Percentiles rank a stretch among this genome's conserved stretches.
phyloP scores from a whole-genome alignment of 2,329 filamentous ascomycete genomes.

The Botrytis galanthina region DNA sequence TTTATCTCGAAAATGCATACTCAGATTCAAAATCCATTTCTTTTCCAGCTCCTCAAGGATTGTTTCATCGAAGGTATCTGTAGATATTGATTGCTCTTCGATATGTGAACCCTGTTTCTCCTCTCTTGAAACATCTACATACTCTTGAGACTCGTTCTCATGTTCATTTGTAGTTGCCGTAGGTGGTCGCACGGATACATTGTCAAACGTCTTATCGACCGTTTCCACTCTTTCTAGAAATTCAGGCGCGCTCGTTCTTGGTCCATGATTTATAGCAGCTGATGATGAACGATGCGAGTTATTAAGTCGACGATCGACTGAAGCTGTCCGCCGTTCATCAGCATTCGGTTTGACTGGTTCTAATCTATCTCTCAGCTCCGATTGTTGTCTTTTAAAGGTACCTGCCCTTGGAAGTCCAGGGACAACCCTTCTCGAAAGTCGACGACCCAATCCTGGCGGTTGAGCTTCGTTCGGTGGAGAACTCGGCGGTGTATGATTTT shows the following conservation, averaged over 20 bases:
- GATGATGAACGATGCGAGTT: conserved; percentile 30
- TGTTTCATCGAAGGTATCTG: conserved; percentile 53
- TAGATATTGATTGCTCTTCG: conserved; percentile 36
- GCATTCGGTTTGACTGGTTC: conserved; percentile 61
- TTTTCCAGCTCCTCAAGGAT: conserved; percentile 80
- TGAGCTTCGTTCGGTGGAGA: conserved; percentile 25
- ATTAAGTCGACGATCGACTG: conserved; percentile 52
- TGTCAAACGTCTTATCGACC: conserved; percentile 28
- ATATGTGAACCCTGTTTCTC: conserved; percentile 30
- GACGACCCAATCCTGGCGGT: conserved; percentile 34
- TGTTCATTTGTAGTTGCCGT: conserved; percentile 25
- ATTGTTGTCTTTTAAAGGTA: conserved; percentile 80
- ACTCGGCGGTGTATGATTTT: conserved; percentile 23
- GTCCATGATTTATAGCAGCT: conserved; percentile 24
- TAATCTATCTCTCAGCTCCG: conserved; percentile 73
- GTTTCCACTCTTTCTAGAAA: conserved; percentile 30
- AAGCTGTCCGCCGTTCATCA: conserved; percentile 69
- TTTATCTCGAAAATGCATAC: conserved; percentile 95
- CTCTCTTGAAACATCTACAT: conserved; percentile 34
- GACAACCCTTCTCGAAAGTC: conserved; percentile 58
- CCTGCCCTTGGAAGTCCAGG: conserved; percentile 73
- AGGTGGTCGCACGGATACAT: conserved; percentile 21
- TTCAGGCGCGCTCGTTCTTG: conserved; percentile 37
- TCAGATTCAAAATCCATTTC: conserved; percentile 94
- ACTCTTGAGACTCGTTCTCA: conserved; percentile 30